These are phyloP conservation scores for Catenaria anguillulae DNA, from an alignment of 371 early-diverging fungal genomes.

Conservation along the genomic window DNA sequence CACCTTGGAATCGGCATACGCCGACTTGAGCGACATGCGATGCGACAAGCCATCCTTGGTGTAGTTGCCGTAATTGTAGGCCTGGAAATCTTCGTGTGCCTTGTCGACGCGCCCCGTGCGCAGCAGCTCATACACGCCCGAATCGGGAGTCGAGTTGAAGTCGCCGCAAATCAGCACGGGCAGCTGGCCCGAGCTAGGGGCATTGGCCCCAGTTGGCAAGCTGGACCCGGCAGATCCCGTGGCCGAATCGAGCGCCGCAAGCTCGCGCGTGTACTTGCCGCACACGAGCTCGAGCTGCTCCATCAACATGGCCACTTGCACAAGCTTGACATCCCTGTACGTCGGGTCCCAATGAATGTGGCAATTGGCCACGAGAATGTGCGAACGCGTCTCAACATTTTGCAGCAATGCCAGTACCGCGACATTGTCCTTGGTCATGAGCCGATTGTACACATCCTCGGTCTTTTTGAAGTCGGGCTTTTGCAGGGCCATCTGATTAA, in stretches of 20 bases:
- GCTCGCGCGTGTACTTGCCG: conserved; percentile 18
- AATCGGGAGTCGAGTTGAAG: conserved; percentile 85
- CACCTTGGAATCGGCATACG: conserved; percentile 62
- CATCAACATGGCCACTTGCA: conserved; percentile 90
- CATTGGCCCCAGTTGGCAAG: conserved; percentile 8
- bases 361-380: conserved; percentile 76
- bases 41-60: conserved; percentile 71
- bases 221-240: too few species aligned
- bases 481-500: conserved; percentile 80
- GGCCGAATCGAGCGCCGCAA: background rate
- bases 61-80: conserved; percentile 69
- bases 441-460: conserved; percentile 86
- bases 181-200: conserved; percentile 13
- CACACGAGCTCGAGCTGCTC: conserved; percentile 65
- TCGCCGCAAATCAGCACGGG: conserved; percentile 83
- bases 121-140: conserved; percentile 81
- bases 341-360: conserved; percentile 90
- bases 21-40: conserved; percentile 58
- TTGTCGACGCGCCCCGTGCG: conserved; percentile 37
- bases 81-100: conserved; percentile 70
- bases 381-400: conserved; percentile 48
- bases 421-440: conserved; percentile 95
- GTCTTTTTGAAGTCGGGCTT: conserved; percentile 74
- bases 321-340: conserved; percentile 92
- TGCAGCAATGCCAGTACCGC: conserved; percentile 76